Conservation (phyloP, 2,329 filamentous ascomycete species). For the Colletotrichum sp. region DNA sequence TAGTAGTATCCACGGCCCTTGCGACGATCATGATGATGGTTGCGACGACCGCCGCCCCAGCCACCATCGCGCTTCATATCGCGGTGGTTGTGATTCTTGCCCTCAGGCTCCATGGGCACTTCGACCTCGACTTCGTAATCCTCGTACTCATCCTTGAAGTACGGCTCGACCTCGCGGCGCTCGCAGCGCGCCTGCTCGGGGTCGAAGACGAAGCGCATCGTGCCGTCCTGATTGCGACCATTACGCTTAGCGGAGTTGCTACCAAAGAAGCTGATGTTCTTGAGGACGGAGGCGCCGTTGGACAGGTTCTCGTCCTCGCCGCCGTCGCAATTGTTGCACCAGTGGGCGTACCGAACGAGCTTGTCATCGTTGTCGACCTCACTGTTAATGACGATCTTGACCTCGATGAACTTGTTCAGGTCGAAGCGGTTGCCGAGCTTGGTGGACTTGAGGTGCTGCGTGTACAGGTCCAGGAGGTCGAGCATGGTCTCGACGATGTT, state of each 20-base stretch:
- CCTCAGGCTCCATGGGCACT: slow-evolving; percentile 51
- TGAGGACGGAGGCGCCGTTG: slow-evolving; percentile 42
- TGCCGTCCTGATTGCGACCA: slow-evolving; percentile 65
- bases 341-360: slow-evolving; percentile 67
- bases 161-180: slow-evolving; percentile 67
- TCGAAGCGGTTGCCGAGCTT: slow-evolving; percentile 74
- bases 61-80: slow-evolving; percentile 10
- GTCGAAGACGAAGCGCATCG: slow-evolving; percentile 89
- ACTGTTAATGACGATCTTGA: slow-evolving; percentile 86
- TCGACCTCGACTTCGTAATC: slow-evolving; percentile 82
- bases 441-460: slow-evolving; percentile 77
- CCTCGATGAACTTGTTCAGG: slow-evolving; percentile 79
- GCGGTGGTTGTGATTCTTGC: background rate
- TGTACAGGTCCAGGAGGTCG: slow-evolving; percentile 91
- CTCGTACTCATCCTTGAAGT: slow-evolving; percentile 76
- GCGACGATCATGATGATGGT: slow-evolving; percentile 4
- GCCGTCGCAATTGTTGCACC: slow-evolving; percentile 56
- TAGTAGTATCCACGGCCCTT: slow-evolving; percentile 15
- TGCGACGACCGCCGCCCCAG: background rate
- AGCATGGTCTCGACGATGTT: slow-evolving; percentile 78
- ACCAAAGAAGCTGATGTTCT: slow-evolving; percentile 40
- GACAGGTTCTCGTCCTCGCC: slow-evolving; percentile 38
- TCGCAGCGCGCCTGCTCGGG: slow-evolving; percentile 76
- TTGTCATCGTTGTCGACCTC: slow-evolving; percentile 69
- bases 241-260: slow-evolving; percentile 43